Conservation (phyloP, 2,329 filamentous ascomycete species). For the Trichoderma semiorbis region DNA sequence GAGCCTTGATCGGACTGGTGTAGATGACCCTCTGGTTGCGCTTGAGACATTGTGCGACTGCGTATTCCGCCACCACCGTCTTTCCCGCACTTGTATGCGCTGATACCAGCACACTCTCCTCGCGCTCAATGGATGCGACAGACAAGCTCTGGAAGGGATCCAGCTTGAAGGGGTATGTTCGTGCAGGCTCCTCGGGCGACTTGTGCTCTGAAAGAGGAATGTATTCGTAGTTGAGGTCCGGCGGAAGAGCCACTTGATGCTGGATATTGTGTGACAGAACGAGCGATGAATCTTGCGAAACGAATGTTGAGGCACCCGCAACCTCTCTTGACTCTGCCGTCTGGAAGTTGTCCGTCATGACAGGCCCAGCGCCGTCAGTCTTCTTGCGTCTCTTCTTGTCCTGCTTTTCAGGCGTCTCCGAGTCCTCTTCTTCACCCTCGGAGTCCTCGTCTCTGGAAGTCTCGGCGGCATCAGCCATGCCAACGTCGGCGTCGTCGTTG, state of each 20-base stretch:
- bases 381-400: conserved; percentile 63
- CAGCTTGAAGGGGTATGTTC: conserved; percentile 82
- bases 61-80: conserved; percentile 97
- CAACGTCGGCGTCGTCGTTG: conserved; percentile 27
- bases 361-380: conserved; percentile 63
- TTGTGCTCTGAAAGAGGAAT: conserved; percentile 94
- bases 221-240: conserved; percentile 91
- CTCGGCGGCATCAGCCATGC: conserved; percentile 43
- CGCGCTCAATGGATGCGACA: conserved; percentile 90
- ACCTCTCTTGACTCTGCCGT: conserved; percentile 92
- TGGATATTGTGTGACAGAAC: conserved; percentile 95
- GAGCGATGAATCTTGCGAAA: conserved; percentile 64
- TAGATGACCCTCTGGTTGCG: conserved; percentile 98
- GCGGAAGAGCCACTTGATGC: conserved; percentile 93
- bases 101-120: conserved; percentile 94
- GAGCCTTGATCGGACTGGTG: conserved; percentile 96
- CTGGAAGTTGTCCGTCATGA: conserved; percentile 90
- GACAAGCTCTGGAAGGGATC: conserved; percentile 97
- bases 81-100: conserved; percentile 98
- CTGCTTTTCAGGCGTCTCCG: conserved; percentile 47
- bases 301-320: conserved; percentile 69
- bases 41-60: conserved; percentile 94
- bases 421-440: conserved; percentile 37
- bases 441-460: conserved; percentile 36
- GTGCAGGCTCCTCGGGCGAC: conserved; percentile 79